These are phyloP conservation scores for Penicillium sp. DNA, from an alignment of 2,329 filamentous ascomycete species.

Conservation along the genomic window DNA sequence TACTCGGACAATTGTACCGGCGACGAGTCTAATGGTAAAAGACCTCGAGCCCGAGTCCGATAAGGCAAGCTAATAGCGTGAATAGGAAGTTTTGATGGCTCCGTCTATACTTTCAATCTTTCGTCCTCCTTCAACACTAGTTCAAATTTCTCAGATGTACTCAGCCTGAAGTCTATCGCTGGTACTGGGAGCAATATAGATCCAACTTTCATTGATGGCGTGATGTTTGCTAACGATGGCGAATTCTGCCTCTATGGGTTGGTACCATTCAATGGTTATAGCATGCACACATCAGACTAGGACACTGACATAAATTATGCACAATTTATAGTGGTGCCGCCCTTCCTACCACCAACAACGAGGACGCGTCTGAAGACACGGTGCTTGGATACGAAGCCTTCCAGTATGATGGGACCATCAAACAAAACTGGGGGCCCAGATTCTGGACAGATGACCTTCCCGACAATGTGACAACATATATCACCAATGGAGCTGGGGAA, in stretches of 20 bases:
- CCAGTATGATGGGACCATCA: conserved; percentile 45
- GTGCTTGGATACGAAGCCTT: conserved; percentile 52
- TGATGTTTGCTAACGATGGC: conserved; percentile 64
- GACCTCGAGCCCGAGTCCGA: not conserved
- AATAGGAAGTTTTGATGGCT: conserved; percentile 10
- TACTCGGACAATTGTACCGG: not conserved
- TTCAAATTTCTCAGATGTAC: conserved; percentile 11
- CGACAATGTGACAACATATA: conserved; percentile 56
- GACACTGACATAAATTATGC: not conserved
- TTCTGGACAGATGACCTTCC: conserved; percentile 48
- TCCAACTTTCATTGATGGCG: conserved; percentile 62
- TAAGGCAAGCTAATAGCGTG: not conserved
- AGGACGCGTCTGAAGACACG: conserved; percentile 43
- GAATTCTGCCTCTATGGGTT: conserved; percentile 65
- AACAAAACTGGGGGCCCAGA: conserved; percentile 27
- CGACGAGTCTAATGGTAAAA: conserved; percentile 1
- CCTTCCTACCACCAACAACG: conserved; percentile 32
- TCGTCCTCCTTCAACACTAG: conserved; percentile 13
- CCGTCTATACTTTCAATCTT: conserved; percentile 16
- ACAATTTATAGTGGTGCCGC: conserved; percentile 46
- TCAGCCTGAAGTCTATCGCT: conserved; percentile 38
- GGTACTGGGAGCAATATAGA: conserved; percentile 22
- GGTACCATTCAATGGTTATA: not conserved
- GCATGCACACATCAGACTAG: not conserved
- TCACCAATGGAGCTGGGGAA: conserved; percentile 64